These are phyloP conservation scores for Tricholoma terreum DNA, from an alignment of 768 basidiomycete species.

Conservation along the genomic window DNA sequence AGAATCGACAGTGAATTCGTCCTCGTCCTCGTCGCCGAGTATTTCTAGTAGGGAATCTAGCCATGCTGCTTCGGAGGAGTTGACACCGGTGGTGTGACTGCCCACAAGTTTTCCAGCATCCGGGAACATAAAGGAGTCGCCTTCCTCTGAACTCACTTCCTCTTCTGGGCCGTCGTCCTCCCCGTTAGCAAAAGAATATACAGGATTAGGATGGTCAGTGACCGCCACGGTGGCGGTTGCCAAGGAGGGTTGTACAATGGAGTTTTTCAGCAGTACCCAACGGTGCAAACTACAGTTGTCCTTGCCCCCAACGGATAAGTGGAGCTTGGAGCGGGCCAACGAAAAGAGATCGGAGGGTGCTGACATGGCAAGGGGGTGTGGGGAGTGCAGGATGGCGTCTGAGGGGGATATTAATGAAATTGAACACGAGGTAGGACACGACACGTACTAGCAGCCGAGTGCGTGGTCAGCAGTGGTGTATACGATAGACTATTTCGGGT, in stretches of 20 bases:
- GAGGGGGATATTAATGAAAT: neutral
- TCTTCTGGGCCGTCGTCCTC: conserved; percentile 39
- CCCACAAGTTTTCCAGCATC: conserved; percentile 60
- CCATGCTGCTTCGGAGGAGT: conserved; percentile 73
- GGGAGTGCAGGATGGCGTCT: conserved; percentile 8
- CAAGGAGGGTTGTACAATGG: conserved; percentile 55
- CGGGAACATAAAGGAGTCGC: conserved; percentile 78
- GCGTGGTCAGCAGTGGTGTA: conserved; percentile 52
- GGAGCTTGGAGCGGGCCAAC: conserved; percentile 74
- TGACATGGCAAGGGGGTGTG: conserved; percentile 24
- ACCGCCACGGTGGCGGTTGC: conserved; percentile 31
- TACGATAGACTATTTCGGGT: conserved; percentile 84
- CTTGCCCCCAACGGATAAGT: conserved; percentile 55
- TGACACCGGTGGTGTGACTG: conserved; percentile 31
- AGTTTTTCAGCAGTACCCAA: conserved; percentile 88
- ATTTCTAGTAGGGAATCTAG: conserved; percentile 77
- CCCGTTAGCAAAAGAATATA: conserved; percentile 37
- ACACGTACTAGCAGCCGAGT: conserved; percentile 13
- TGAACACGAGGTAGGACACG: too few species aligned
- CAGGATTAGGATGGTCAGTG: conserved; percentile 22
- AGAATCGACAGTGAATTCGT: conserved; percentile 43
- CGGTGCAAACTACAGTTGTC: conserved; percentile 77
- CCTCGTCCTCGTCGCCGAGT: conserved; percentile 70
- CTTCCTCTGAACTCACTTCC: conserved; percentile 51
- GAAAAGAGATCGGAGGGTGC: conserved; percentile 50